Base-by-base conservation (phyloP, 2,329 filamentous ascomycete species). In the Xylogone sp. region DNA sequence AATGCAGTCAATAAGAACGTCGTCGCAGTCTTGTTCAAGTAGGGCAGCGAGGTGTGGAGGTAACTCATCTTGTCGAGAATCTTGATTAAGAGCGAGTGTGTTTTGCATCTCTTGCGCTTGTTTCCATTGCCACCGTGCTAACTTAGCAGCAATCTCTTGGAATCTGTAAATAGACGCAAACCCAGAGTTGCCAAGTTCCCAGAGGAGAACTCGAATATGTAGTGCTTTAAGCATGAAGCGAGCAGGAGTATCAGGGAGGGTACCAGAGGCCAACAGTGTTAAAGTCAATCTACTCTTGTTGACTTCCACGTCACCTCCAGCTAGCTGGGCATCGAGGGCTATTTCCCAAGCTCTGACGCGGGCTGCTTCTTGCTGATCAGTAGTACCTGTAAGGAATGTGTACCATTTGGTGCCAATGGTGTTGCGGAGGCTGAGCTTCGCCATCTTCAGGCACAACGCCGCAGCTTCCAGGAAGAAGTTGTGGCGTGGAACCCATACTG, bases 301-400 rank as follows among this genome's bases (percentile, higher is more conserved):
- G 60, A 97, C 88, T 67, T 96, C 89, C 8, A 86, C 81, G 68
- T 97, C 93, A 13, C 93, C 92, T 42, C 93, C 93, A 9, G 90
- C 90, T 19, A 97, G 78, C 68, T 97, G 93, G 21, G 93, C 91
- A 68, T 97, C 93, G 50, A 97, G 80, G 13, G 92, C 92, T 62
- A 96, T 96, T 29, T 87, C 82, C 93, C 93, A 97, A 0, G 91
- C 90, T 71, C 96, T 94, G 62, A 96, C 81, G 22, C 93, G 83
- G 6, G 90, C 92, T 48, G 81, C 82, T 68, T 97, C 93, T 67
- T 96, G 86, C 52, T 96, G 90, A 59, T 87, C 84, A 1, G 87
- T 93, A 45, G 88, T 81, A 0, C 90, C 90, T 2, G 88, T 93
- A 39, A 96, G 72, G 65, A 84, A 78, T 51, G 91, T 86, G 66